Percentiles rank a stretch among this genome's conserved stretches.
These are phyloP conservation scores for Deinandra increscens DNA, from an alignment of 129 eudicot genomes.

Conservation along the genomic window DNA sequence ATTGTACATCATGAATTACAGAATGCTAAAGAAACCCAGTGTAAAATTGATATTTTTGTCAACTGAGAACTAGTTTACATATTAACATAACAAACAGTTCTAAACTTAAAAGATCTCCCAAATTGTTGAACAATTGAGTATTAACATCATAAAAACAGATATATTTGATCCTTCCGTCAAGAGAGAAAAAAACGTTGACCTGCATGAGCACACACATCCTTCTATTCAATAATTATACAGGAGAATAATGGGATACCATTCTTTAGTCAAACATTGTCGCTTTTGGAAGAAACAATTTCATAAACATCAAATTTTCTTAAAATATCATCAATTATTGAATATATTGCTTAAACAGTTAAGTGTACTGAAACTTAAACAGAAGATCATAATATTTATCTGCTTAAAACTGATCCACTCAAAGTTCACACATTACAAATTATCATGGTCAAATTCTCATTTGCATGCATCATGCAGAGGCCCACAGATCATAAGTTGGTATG, in stretches of 20 bases:
- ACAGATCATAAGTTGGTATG: background rate
- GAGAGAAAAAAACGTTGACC: background rate
- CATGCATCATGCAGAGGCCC: background rate
- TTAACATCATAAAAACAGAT: constrained; percentile 1
- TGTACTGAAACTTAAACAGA: background rate
- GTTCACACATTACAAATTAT: background rate
- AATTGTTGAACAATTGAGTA: constrained; percentile 1
- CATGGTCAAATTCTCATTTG: constrained; percentile 4
- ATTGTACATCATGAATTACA: background rate
- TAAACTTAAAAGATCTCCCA: background rate
- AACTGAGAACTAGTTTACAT: background rate
- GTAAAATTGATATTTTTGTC: constrained; percentile 1
- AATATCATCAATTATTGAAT: background rate
- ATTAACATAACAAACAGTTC: background rate
- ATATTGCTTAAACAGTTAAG: background rate
- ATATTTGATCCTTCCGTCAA: background rate
- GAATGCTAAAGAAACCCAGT: constrained; percentile 13
- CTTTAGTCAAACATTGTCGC: background rate
- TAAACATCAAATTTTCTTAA: background rate
- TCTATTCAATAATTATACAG: constrained; percentile 8
- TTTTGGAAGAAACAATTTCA: background rate
- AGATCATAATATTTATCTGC: background rate
- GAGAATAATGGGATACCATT: no score
- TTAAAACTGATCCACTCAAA: background rate
- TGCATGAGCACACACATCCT: constrained; percentile 7